phyloP scores from a whole-genome alignment of 495 filamentous ascomycete species.

The Talaromyces thailandensis region DNA sequence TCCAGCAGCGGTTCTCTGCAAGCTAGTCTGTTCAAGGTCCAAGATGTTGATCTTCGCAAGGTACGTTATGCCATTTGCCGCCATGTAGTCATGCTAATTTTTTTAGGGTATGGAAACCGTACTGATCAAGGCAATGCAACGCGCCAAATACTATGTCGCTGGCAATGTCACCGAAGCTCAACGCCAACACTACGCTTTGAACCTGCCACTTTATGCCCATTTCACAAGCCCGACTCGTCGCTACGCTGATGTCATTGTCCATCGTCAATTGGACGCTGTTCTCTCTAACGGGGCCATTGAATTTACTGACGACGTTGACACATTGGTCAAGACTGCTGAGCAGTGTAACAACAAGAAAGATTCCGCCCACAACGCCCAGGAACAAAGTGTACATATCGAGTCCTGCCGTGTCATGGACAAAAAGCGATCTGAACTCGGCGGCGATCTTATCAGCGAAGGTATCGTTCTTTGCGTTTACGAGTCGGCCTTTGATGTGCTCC shows the following conservation, averaged over 20 bases:
- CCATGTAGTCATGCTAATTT: conserved; percentile 7
- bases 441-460: conserved; percentile 92
- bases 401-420: conserved; percentile 92
- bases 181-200: conserved; percentile 82
- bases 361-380: conserved; percentile 92
- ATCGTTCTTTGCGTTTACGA: conserved; percentile 97
- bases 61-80: conserved; percentile 17
- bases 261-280: conserved; percentile 85
- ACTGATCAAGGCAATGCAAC: conserved; percentile 86
- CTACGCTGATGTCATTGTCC: conserved; percentile 90
- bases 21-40: conserved; percentile 84
- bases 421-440: conserved; percentile 71
- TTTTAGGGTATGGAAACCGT: conserved; percentile 86
- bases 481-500: conserved; percentile 96
- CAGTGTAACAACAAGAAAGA: conserved; percentile 99
- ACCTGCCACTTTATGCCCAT: conserved; percentile 90
- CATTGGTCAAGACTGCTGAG: conserved; percentile 84
- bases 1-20: conserved; percentile 85
- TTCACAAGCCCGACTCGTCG: conserved; percentile 94
- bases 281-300: conserved; percentile 76
- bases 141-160: conserved; percentile 88
- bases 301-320: conserved; percentile 83
- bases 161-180: conserved; percentile 63
- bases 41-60: conserved; percentile 81
- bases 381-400: conserved; percentile 98